Conservation (phyloP, 2,329 filamentous ascomycete genomes). For the Fonsecaea multimorphosa region DNA sequence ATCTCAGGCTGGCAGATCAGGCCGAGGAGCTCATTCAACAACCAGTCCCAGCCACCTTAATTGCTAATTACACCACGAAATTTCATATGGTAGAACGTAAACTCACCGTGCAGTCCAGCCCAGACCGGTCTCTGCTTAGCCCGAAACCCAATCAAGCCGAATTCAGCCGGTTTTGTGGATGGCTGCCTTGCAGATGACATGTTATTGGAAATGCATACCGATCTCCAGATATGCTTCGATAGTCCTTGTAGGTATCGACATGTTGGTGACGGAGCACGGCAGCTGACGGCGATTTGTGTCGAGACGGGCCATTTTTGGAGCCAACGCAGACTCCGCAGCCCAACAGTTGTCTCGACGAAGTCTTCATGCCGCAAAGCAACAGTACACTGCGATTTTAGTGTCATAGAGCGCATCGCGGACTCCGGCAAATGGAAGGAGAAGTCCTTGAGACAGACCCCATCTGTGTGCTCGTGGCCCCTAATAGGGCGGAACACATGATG, state of each 20-base stretch:
- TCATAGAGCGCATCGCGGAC: not conserved
- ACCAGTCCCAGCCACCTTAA: not conserved
- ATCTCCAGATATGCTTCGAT: not conserved
- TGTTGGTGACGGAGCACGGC: not conserved
- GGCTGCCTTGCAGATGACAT: not conserved
- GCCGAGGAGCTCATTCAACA: not conserved
- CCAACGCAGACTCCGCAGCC: not conserved
- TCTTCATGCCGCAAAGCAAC: not conserved
- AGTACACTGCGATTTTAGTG: not conserved
- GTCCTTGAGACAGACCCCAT: not conserved
- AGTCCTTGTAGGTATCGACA: not conserved
- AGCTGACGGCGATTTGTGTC: not conserved
- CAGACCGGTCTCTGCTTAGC: not conserved
- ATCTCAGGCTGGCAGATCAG: not conserved
- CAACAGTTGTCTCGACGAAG: not conserved
- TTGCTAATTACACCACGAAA: not conserved
- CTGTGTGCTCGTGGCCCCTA: not conserved
- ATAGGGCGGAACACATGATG: not conserved
- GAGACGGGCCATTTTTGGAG: not conserved
- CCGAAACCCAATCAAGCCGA: not conserved
- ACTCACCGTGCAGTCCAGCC: not conserved
- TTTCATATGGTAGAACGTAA: not conserved
- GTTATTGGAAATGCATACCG: not conserved
- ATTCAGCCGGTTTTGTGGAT: not conserved
- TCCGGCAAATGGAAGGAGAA: not conserved